These are phyloP conservation scores for Leucocoprinus leucothites DNA, from an alignment of 768 basidiomycete species.

Conservation along the genomic window DNA sequence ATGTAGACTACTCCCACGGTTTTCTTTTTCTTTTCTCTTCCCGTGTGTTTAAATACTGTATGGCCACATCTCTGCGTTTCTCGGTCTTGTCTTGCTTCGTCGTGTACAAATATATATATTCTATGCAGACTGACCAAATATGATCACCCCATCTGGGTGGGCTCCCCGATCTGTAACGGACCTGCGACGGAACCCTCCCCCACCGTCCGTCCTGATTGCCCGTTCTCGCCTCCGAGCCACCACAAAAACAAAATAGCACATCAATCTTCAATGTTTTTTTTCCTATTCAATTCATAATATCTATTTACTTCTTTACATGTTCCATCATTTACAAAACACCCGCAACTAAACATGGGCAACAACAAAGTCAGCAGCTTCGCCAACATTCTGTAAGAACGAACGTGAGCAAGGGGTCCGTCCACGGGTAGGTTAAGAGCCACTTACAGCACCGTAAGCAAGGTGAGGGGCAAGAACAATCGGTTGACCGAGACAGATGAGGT, in stretches of 20 bases:
- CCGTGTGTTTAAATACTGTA: not conserved
- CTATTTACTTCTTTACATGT: not conserved
- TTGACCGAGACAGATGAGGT: slow-evolving; percentile 28
- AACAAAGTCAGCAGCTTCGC: slow-evolving; percentile 12
- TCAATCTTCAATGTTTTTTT: not conserved
- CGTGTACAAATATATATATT: slow-evolving; percentile 1
- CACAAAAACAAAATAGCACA: not conserved
- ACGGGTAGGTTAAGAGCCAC: not conserved
- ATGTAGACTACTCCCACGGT: not conserved
- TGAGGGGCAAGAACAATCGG: slow-evolving; percentile 22
- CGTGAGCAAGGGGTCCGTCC: not conserved
- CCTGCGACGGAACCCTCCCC: not conserved
- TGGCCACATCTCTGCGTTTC: not conserved
- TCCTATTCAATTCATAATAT: not conserved
- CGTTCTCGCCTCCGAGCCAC: not conserved
- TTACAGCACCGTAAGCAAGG: slow-evolving; percentile 20
- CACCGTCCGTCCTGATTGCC: slow-evolving; percentile 9
- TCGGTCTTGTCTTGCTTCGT: not conserved
- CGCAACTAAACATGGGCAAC: slow-evolving; percentile 7
- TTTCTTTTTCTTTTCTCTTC: not conserved
- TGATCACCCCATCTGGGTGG: not conserved
- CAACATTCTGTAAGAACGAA: not conserved
- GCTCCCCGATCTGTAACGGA: slow-evolving; percentile 7
- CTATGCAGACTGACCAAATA: not conserved
- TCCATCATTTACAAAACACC: not conserved